A percentile compares a stretch with the other conserved stretches of the same genome.
phyloP scores from a whole-genome alignment of 805 yeast genomes.

The Candida nanaspora region DNA sequence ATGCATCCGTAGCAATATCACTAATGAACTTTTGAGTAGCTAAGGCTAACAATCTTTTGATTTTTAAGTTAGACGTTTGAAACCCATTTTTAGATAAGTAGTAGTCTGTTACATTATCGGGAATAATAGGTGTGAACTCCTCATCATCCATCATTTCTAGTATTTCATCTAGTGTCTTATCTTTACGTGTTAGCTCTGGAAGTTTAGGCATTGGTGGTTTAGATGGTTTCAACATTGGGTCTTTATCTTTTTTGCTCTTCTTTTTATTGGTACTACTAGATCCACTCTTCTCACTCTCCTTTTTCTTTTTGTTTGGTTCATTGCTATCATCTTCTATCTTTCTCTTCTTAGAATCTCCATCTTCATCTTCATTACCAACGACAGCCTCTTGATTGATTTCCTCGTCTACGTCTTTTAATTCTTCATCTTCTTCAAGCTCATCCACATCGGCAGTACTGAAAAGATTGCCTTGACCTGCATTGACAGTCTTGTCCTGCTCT shows the following conservation, averaged over 20 bases:
- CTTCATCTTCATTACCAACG: not conserved
- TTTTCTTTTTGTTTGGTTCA: not conserved
- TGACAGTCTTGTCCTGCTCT: too few relatives aligned
- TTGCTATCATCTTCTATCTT: conserved; percentile 3
- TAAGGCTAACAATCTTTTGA: conserved; percentile 78
- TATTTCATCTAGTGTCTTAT: conserved; percentile 77
- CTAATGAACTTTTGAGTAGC: conserved; percentile 95
- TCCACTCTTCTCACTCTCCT: not conserved
- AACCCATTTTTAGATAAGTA: conserved; percentile 83
- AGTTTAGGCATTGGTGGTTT: conserved; percentile 36
- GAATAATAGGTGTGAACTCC: conserved; percentile 91
- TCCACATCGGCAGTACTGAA: conserved; percentile 16
- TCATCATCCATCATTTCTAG: conserved; percentile 88
- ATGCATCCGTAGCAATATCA: conserved; percentile 94
- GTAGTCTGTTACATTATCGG: conserved; percentile 93
- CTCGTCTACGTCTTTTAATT: conserved; percentile 1
- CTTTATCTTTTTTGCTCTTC: conserved; percentile 13
- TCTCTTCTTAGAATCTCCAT: conserved; percentile 1
- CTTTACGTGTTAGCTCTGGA: conserved; percentile 69
- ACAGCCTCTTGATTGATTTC: not conserved
- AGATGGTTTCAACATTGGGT: conserved; percentile 18
- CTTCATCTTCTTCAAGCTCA: conserved; percentile 5
- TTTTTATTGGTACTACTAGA: not conserved
- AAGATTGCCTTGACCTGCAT: conserved; percentile 9
- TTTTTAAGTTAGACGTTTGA: conserved; percentile 66